A percentile compares a stretch with the other conserved stretches of the same genome.
phyloP scores from a whole-genome alignment of 1,284 basidiomycete species.

The Trichosporon inkin region DNA sequence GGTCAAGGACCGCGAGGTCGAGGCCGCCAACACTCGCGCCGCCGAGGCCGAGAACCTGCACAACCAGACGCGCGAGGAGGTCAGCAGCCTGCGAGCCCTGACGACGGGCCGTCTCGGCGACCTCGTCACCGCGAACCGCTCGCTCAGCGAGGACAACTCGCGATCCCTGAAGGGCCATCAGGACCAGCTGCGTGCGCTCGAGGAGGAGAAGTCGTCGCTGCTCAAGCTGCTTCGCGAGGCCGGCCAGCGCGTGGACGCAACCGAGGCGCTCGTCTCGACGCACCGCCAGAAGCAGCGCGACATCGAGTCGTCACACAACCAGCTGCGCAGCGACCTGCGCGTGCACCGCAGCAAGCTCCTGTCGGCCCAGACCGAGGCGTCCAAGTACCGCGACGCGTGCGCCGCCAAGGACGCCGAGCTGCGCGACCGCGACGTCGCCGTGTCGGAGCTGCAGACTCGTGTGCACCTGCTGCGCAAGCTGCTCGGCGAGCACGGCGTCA shows the following conservation, averaged over 20 bases:
- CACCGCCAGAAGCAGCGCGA: constrained; percentile 65
- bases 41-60: constrained; percentile 77
- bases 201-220: constrained; percentile 68
- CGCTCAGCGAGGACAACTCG: constrained; percentile 72
- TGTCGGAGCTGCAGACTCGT: constrained; percentile 70
- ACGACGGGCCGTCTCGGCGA: constrained; percentile 80
- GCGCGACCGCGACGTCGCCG: constrained; percentile 63
- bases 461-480: constrained; percentile 61
- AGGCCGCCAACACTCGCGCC: constrained; percentile 61
- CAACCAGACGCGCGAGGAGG: constrained; percentile 84
- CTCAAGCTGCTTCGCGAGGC: constrained; percentile 74
- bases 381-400: constrained; percentile 66
- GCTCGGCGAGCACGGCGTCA: constrained; percentile 80
- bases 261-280: constrained; percentile 65
- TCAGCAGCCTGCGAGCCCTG: constrained; percentile 73
- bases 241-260: constrained; percentile 64
- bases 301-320: constrained; percentile 65
- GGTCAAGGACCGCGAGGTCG: constrained; percentile 64
- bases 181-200: constrained; percentile 75
- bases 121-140: constrained; percentile 75
- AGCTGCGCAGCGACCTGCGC: constrained; percentile 71
- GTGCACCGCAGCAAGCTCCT: constrained; percentile 73
- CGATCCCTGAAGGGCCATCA: constrained; percentile 65
- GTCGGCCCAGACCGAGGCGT: constrained; percentile 65
- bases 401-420: constrained; percentile 66